These are phyloP conservation scores for Plenodomus biglobosus DNA, from an alignment of 2,329 filamentous ascomycete genomes.

Conservation along the genomic window DNA sequence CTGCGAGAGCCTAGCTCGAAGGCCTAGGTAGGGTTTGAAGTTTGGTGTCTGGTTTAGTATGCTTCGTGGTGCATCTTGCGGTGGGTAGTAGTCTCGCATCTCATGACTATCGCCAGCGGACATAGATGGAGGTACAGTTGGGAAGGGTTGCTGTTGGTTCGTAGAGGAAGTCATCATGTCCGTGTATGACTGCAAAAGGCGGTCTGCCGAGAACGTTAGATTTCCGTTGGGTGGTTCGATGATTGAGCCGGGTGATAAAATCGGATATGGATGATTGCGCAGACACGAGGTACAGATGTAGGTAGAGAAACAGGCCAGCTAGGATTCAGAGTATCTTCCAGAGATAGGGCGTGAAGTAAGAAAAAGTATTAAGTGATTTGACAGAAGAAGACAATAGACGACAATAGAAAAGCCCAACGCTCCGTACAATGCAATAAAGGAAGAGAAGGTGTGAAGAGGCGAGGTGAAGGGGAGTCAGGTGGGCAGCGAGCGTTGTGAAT, in stretches of 20 bases:
- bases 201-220: conserved; percentile 41
- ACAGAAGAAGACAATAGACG: conserved; percentile 16
- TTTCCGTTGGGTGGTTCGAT: conserved; percentile 6
- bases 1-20: conserved; percentile 87
- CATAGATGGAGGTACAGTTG: conserved; percentile 59
- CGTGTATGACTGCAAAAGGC: conserved; percentile 30
- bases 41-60: conserved; percentile 65
- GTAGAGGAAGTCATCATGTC: conserved; percentile 52
- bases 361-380: conserved; percentile 24
- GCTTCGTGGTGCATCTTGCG: conserved; percentile 58
- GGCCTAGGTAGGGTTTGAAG: conserved; percentile 87
- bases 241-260: neutral
- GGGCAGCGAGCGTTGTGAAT: conserved; percentile 21
- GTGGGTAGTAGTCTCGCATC: conserved; percentile 62
- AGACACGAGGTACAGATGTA: conserved; percentile 8
- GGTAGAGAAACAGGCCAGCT: conserved; percentile 20
- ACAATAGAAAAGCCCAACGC: conserved; percentile 31
- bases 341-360: conserved; percentile 21
- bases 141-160: conserved; percentile 57
- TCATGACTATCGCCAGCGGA: conserved; percentile 61
- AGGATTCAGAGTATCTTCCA: conserved; percentile 35
- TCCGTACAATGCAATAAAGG: conserved; percentile 44
- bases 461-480: conserved; percentile 18
- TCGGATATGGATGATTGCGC: conserved; percentile 3
- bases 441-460: conserved; percentile 24